These are phyloP conservation scores for Fusarium brachygibbosum DNA, from an alignment of 2,329 filamentous ascomycete genomes.

Conservation along the genomic window DNA sequence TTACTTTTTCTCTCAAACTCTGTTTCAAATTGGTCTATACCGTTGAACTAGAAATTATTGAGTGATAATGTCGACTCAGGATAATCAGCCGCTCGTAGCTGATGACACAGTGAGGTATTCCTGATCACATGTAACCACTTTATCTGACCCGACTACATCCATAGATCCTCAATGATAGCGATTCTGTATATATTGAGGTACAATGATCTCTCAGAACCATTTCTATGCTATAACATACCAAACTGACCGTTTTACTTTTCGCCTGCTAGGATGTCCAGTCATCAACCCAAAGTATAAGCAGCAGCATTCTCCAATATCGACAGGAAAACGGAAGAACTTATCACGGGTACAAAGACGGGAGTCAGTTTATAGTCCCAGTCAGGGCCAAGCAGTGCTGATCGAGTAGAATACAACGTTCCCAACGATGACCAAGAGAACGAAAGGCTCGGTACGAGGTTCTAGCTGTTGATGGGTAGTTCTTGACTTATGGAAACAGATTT, in stretches of 20 bases:
- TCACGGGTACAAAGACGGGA: constrained; percentile 31
- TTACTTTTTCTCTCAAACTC: neutral
- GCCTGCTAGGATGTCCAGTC: neutral
- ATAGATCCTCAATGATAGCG: neutral
- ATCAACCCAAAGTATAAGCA: constrained; percentile 25
- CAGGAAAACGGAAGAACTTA: constrained; percentile 28
- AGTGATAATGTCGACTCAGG: neutral
- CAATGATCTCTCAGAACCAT: fast-evolving
- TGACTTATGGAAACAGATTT: constrained; percentile 1
- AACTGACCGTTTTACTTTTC: neutral
- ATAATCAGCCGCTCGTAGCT: constrained; percentile 16
- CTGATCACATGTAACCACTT: fast-evolving
- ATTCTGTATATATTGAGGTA: constrained; percentile 15
- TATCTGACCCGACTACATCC: neutral
- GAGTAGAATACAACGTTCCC: constrained; percentile 22
- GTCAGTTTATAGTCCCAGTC: neutral
- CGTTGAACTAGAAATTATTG: fast-evolving
- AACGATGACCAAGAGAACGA: constrained; percentile 35
- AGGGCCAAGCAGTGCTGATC: fast-evolving
- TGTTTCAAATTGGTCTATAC: fast-evolving
- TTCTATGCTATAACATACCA: fast-evolving
- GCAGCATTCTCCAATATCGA: constrained; percentile 24
- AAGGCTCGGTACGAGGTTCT: constrained; percentile 5
- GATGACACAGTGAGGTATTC: constrained; percentile 3
- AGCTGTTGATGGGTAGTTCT: fast-evolving